A percentile compares a stretch with the other conserved stretches of the same genome.
phyloP scores from a whole-genome alignment of 345 rosid species.

The Iberis pinnata region DNA sequence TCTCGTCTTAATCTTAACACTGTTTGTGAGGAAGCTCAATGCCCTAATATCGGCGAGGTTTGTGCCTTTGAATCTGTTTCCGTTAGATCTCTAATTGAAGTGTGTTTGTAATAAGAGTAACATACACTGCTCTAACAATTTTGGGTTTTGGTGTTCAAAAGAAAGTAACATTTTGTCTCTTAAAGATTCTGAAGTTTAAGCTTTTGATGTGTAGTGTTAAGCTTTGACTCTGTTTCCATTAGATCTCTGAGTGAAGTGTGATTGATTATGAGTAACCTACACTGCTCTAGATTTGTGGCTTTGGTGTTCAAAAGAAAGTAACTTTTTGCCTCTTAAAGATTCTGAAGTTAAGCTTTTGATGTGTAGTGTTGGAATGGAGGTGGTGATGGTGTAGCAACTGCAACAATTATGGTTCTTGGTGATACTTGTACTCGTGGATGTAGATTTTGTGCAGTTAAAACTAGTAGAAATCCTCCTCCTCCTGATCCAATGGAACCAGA shows the following conservation, averaged over 20 bases:
- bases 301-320: not conserved
- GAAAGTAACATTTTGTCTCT: no score
- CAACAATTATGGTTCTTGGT: slow-evolving; percentile 94
- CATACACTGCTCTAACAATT: not conserved
- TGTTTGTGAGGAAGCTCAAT: slow-evolving; percentile 96
- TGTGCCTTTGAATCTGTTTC: no score
- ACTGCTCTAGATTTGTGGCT: slow-evolving; percentile 1
- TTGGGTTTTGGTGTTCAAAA: not conserved
- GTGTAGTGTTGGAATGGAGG: slow-evolving; percentile 98
- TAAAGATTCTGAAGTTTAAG: no score
- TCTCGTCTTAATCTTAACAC: slow-evolving; percentile 76
- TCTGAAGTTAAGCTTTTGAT: not conserved
- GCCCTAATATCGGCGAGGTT: slow-evolving; percentile 97
- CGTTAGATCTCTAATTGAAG: no score
- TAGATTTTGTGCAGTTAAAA: slow-evolving; percentile 97
- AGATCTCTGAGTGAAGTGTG: no score
- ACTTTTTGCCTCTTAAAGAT: not conserved
- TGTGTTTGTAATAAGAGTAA: no score
- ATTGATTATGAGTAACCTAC: slow-evolving; percentile 1
- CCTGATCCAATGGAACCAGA: slow-evolving; percentile 94
- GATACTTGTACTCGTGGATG: slow-evolving; percentile 99
- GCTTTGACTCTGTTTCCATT: no score
- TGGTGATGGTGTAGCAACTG: slow-evolving; percentile 90
- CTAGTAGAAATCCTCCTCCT: slow-evolving; percentile 80
- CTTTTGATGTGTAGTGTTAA: no score